These are phyloP conservation scores for Paraphoma chrysanthemicola DNA, from an alignment of 2,329 filamentous ascomycete species.

Conservation along the genomic window DNA sequence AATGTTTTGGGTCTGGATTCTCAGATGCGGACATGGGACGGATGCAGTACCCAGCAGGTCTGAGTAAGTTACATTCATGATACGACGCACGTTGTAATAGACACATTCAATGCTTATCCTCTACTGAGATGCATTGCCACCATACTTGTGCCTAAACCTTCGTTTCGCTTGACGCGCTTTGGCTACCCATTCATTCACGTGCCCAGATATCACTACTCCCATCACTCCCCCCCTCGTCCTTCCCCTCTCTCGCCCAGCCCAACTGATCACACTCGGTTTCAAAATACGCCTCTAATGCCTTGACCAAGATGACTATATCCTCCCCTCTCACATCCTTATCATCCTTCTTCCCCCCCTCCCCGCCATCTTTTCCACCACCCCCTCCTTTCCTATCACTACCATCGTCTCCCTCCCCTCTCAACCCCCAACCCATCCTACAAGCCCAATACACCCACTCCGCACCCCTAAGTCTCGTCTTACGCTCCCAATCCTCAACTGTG, in stretches of 20 bases:
- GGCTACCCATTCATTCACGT: neutral
- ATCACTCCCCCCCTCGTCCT: neutral
- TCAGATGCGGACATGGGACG: neutral
- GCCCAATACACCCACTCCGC: neutral
- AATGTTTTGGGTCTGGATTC: neutral
- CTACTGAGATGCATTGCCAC: no score
- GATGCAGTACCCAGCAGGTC: neutral
- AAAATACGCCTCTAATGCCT: neutral
- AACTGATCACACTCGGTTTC: neutral
- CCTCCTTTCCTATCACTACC: neutral
- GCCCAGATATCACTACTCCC: neutral
- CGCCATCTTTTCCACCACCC: neutral
- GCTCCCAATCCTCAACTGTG: neutral
- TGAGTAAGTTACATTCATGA: neutral
- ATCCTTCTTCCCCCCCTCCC: neutral
- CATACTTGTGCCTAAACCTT: no score
- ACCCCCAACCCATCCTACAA: neutral
- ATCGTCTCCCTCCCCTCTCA: neutral
- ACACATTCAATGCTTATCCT: no score
- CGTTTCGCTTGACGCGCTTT: neutral
- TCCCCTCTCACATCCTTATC: neutral
- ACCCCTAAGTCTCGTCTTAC: neutral
- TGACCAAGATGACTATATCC: neutral
- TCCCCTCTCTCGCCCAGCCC: neutral
- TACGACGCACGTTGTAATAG: neutral